These are phyloP conservation scores for Dichotomocladium elegans DNA, from an alignment of 371 early-diverging fungal species.

Conservation along the genomic window DNA sequence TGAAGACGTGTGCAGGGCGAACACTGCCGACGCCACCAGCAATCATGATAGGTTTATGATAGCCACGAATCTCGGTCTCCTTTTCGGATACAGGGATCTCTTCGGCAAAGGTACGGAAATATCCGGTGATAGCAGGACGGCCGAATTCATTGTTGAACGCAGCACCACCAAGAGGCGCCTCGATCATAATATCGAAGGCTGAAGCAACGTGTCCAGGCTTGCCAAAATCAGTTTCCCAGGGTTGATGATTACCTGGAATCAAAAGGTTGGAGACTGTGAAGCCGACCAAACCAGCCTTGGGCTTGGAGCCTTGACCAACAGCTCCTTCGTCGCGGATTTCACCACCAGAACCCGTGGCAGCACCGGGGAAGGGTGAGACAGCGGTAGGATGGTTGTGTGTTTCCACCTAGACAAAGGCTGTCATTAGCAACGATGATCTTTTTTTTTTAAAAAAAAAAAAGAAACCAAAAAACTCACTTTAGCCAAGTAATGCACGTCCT, in stretches of 20 bases:
- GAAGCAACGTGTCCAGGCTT: slow-evolving; percentile 89
- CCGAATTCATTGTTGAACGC: slow-evolving; percentile 99
- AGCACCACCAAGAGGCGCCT: slow-evolving; percentile 95
- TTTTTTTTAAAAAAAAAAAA: no score
- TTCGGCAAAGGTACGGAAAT: slow-evolving; percentile 93
- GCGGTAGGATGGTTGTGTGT: slow-evolving; percentile 99
- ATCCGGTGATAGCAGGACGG: slow-evolving; percentile 91
- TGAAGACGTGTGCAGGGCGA: slow-evolving; percentile 81
- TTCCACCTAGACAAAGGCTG: slow-evolving; percentile 72
- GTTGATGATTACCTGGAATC: slow-evolving; percentile 86
- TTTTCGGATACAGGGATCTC: slow-evolving; percentile 52
- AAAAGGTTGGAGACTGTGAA: slow-evolving; percentile 90
- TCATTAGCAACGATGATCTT: no score
- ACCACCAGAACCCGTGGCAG: slow-evolving; percentile 92
- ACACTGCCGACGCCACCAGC: slow-evolving; percentile 96
- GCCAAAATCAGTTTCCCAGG: slow-evolving; percentile 90
- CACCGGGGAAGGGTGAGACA: slow-evolving; percentile 96
- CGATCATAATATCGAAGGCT: slow-evolving; percentile 92
- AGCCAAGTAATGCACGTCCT: slow-evolving; percentile 82
- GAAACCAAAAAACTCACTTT: slow-evolving; percentile 61
- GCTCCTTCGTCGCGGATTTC: slow-evolving; percentile 98
- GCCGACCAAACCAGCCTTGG: slow-evolving; percentile 92
- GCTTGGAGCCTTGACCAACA: slow-evolving; percentile 91
- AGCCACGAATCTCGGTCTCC: slow-evolving; percentile 76
- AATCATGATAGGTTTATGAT: slow-evolving; percentile 98